Conservation (phyloP, 306 rosid species). For the Sophora flavescens region DNA sequence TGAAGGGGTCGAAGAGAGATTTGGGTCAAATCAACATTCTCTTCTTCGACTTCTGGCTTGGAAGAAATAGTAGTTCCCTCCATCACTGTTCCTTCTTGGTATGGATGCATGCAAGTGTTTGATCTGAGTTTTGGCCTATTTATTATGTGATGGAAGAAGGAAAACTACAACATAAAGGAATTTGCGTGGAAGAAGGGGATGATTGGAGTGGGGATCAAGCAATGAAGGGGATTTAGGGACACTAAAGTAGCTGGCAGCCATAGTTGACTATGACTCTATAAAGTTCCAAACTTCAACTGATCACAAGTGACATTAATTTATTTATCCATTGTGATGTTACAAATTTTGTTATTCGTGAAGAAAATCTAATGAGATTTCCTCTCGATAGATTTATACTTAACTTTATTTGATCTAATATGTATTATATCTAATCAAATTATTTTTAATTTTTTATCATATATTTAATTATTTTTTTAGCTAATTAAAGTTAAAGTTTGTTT, state of each 20-base stretch:
- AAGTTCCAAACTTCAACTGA: not conserved
- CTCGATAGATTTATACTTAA: not conserved
- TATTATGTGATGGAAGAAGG: slow-evolving; percentile 4
- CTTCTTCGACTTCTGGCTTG: slow-evolving; percentile 18
- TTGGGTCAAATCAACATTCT: slow-evolving; percentile 40
- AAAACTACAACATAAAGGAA: not conserved
- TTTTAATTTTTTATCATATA: not conserved
- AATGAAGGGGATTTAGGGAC: too few relatives aligned
- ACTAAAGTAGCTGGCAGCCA: not conserved
- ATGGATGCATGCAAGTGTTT: slow-evolving; percentile 1
- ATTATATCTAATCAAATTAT: too few relatives aligned
- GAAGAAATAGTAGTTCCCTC: slow-evolving; percentile 33
- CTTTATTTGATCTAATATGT: too few relatives aligned
- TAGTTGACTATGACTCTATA: not conserved
- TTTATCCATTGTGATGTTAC: not conserved
- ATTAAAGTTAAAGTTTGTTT: too few relatives aligned
- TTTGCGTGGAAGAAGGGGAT: slow-evolving; percentile 14
- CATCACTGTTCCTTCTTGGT: slow-evolving; percentile 5
- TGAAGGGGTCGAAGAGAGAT: slow-evolving; percentile 61
- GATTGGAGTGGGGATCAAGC: too few relatives aligned
- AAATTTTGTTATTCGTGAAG: not conserved
- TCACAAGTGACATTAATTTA: not conserved
- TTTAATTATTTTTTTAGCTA: not conserved
- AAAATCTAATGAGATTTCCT: too few relatives aligned
- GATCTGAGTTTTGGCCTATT: slow-evolving; percentile 20